phyloP scores from a whole-genome alignment of 2,329 filamentous ascomycete genomes.

The Metarhizium humberi region DNA sequence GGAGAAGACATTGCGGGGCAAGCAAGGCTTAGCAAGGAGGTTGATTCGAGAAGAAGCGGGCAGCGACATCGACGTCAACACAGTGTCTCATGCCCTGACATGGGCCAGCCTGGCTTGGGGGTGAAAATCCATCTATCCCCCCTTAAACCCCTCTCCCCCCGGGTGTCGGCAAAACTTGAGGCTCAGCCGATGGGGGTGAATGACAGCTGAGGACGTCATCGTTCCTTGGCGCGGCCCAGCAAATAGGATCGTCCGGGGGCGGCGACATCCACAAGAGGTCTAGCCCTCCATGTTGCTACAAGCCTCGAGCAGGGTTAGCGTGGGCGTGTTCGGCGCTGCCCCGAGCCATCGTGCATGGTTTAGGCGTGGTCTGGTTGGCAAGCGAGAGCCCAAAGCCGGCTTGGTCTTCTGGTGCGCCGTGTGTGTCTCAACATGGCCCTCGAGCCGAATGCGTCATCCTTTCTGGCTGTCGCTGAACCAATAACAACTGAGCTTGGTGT shows the following conservation, averaged over 20 bases:
- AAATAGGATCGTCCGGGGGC: slow-evolving; percentile 4
- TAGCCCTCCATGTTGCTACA: not conserved
- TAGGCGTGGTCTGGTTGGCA: not conserved
- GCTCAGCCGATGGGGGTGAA: slow-evolving; percentile 8
- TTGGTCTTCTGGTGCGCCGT: not conserved
- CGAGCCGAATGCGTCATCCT: not conserved
- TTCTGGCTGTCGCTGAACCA: not conserved
- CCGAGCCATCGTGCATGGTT: not conserved
- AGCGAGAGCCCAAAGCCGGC: not conserved
- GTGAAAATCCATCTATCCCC: not conserved
- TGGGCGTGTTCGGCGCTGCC: not conserved
- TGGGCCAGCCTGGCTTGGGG: not conserved
- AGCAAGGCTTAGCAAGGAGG: not conserved
- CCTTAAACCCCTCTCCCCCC: not conserved
- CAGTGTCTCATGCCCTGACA: slow-evolving; percentile 6
- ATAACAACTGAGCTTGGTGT: not conserved
- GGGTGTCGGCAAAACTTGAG: slow-evolving; percentile 3
- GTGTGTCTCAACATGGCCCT: not conserved
- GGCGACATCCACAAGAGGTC: not conserved
- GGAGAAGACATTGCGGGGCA: not conserved
- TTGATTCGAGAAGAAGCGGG: slow-evolving; percentile 7
- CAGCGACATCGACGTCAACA: slow-evolving; percentile 1
- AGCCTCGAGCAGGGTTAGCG: not conserved
- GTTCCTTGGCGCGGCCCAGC: slow-evolving; percentile 3
- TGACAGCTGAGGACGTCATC: slow-evolving; percentile 8